These are phyloP conservation scores for Penicillium concentricum DNA, from an alignment of 2,329 filamentous ascomycete species.

Conservation along the genomic window DNA sequence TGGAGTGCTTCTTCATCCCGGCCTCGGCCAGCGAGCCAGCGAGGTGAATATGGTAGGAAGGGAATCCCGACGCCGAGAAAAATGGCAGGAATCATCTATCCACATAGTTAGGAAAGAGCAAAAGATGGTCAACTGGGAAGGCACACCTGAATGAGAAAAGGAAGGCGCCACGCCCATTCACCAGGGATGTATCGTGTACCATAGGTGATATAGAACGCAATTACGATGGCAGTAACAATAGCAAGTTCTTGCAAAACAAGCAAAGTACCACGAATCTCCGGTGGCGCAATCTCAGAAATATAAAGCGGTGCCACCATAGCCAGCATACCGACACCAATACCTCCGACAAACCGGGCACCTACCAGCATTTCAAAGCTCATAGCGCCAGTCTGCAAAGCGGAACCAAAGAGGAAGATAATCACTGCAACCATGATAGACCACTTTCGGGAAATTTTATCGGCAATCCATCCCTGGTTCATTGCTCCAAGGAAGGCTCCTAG, in stretches of 20 bases:
- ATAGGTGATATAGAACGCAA: conserved; percentile 57
- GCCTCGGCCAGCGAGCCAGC: conserved; percentile 45
- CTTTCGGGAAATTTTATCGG: conserved; percentile 52
- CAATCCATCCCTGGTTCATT: conserved; percentile 48
- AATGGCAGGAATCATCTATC: conserved; percentile 45
- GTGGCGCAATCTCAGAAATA: conserved; percentile 34
- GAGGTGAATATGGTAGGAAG: conserved; percentile 48
- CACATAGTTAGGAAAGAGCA: conserved; percentile 41
- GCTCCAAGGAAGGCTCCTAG: conserved; percentile 49
- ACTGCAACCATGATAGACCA: conserved; percentile 53
- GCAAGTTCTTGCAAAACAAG: conserved; percentile 46
- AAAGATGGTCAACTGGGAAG: not conserved
- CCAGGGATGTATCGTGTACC: conserved; percentile 47
- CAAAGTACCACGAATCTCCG: conserved; percentile 32
- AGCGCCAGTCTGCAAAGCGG: conserved; percentile 51
- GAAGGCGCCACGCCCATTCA: conserved; percentile 35
- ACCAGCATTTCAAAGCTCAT: conserved; percentile 51
- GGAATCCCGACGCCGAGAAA: conserved; percentile 45
- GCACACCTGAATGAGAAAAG: conserved; percentile 6
- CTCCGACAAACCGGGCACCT: conserved; percentile 43
- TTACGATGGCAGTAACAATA: conserved; percentile 49
- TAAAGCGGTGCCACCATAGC: conserved; percentile 40
- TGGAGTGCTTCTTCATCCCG: conserved; percentile 43
- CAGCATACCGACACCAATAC: conserved; percentile 38
- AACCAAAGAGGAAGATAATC: conserved; percentile 52